phyloP scores from a whole-genome alignment of 2,329 filamentous ascomycete species.

The Cyphellophora attinorum region DNA sequence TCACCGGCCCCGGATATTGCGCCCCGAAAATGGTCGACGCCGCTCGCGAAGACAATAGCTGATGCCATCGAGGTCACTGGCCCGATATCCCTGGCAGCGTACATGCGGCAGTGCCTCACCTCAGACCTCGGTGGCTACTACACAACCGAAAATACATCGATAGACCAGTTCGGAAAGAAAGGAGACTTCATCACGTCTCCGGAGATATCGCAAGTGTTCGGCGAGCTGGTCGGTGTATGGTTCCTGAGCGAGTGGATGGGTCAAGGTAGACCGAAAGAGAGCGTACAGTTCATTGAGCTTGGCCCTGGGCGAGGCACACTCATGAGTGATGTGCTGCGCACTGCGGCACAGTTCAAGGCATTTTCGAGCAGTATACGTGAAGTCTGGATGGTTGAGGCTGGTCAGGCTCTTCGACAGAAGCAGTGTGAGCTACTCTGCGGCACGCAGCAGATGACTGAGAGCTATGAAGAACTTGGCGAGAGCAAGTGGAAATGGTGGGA shows the following conservation, averaged over 20 bases:
- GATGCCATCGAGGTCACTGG: conserved; percentile 84
- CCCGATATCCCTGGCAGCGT: conserved; percentile 81
- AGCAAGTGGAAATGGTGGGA: conserved; percentile 48
- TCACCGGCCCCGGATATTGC: too few species aligned
- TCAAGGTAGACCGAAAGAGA: conserved; percentile 63
- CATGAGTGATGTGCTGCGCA: conserved; percentile 93
- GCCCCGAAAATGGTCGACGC: conserved; percentile 74
- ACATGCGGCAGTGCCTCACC: conserved; percentile 98
- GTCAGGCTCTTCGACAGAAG: conserved; percentile 61
- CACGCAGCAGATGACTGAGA: conserved; percentile 57
- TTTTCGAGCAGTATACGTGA: conserved; percentile 69
- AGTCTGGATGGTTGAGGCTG: conserved; percentile 95
- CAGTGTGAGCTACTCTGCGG: conserved; percentile 80
- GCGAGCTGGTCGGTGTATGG: conserved; percentile 90
- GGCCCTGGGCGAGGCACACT: conserved; percentile 89
- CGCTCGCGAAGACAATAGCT: conserved; percentile 75
- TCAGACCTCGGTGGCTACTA: conserved; percentile 89
- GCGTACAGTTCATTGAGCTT: conserved; percentile 84
- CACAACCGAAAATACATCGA: conserved; percentile 52
- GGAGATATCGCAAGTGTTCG: conserved; percentile 95
- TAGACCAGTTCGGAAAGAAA: conserved; percentile 80
- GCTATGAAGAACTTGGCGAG: conserved; percentile 3
- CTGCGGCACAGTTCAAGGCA: conserved; percentile 70
- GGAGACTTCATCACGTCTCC: conserved; percentile 96
- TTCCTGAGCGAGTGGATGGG: conserved; percentile 93